Conservation (phyloP, 1,284 basidiomycete species). For the Xerocomus nothofagi region DNA sequence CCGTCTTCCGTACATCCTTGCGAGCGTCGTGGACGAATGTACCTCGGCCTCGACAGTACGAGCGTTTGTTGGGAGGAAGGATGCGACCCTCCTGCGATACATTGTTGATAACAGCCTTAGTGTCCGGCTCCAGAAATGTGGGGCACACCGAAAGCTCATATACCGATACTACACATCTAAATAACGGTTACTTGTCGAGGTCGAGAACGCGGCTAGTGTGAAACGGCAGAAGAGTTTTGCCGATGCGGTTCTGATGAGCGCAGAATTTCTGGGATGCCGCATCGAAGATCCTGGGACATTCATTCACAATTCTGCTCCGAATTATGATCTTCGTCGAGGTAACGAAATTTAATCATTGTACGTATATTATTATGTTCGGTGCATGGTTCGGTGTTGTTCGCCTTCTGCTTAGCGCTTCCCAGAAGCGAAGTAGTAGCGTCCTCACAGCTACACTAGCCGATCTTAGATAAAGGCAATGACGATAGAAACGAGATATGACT, state of each 20-base stretch:
- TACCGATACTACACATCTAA: neutral
- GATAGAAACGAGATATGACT: constrained; percentile 4
- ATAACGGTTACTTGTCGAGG: neutral
- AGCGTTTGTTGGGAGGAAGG: neutral
- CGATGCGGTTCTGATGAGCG: neutral
- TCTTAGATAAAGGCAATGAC: constrained; percentile 11
- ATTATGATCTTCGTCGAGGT: neutral
- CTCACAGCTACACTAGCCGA: neutral
- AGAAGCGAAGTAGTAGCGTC: constrained; percentile 2
- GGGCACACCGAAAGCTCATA: neutral
- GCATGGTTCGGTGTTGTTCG: neutral
- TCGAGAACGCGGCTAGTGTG: neutral
- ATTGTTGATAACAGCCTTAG: too few species aligned
- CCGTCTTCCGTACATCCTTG: neutral
- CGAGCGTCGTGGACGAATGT: neutral
- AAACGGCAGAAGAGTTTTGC: neutral
- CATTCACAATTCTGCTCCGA: neutral
- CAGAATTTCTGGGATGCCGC: neutral
- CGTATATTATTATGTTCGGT: too few species aligned
- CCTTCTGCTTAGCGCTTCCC: neutral
- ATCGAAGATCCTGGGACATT: neutral
- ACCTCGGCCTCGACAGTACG: neutral
- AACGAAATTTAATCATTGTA: too few species aligned
- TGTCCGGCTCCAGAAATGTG: too few species aligned
- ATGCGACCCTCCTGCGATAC: neutral